These are phyloP conservation scores for Phaffomyces opuntiae DNA, from an alignment of 805 yeast genomes.

Conservation along the genomic window DNA sequence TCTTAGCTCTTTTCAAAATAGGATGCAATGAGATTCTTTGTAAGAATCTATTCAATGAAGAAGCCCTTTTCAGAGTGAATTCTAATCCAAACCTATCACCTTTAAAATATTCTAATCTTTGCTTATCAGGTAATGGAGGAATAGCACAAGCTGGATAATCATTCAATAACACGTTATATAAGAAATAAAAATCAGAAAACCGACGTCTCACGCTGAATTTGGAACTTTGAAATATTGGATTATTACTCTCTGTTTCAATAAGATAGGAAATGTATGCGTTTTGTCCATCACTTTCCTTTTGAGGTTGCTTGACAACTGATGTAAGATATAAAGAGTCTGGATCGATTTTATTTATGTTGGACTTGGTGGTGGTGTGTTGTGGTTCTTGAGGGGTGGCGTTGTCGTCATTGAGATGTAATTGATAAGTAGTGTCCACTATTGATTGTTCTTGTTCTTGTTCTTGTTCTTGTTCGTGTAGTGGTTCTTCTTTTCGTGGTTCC, in stretches of 20 bases:
- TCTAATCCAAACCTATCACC: conserved; percentile 87
- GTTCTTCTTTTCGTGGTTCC: neutral
- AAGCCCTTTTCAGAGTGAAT: conserved; percentile 77
- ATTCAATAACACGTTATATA: conserved; percentile 64
- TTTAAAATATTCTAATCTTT: conserved; percentile 82
- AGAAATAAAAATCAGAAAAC: conserved; percentile 77
- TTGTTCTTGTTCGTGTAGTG: neutral
- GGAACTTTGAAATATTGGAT: conserved; percentile 44
- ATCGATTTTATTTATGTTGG: neutral
- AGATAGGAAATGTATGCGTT: conserved; percentile 73
- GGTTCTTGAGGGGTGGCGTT: no score
- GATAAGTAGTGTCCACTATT: neutral
- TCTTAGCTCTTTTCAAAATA: conserved; percentile 56
- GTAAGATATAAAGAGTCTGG: conserved; percentile 23
- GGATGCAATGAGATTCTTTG: conserved; percentile 72
- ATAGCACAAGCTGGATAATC: conserved; percentile 82
- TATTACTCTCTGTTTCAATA: conserved; percentile 54
- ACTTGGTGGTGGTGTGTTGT: neutral
- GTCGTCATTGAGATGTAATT: neutral
- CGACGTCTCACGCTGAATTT: conserved; percentile 62
- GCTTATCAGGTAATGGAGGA: conserved; percentile 93
- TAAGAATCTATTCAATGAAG: conserved; percentile 71
- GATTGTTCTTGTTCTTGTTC: neutral
- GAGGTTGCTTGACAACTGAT: conserved; percentile 49
- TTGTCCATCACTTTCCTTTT: conserved; percentile 65